Evolutionary conservation across 352 stramenopile species (phyloP).

Genomic region (Phytophthora pisi): DNA sequence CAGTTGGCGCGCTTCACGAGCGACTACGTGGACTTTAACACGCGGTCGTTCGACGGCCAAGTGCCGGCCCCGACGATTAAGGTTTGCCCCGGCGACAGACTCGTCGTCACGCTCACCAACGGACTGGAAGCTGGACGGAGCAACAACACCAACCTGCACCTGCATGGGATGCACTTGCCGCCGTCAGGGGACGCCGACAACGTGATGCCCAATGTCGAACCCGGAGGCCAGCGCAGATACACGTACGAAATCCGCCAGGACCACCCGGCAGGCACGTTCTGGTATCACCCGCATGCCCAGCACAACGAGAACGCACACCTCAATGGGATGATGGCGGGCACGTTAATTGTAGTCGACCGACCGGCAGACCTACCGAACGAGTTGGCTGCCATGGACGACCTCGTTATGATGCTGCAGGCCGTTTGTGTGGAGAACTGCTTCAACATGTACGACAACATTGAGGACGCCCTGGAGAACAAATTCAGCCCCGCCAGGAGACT

Average conservation of each 20-base stretch:
- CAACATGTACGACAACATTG: conserved; percentile 61
- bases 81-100: conserved; percentile 67
- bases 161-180: conserved; percentile 77
- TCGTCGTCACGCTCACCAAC: conserved; percentile 68
- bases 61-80: conserved; percentile 76
- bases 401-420: conserved; percentile 70
- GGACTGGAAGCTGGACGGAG: conserved; percentile 45
- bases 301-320: conserved; percentile 81
- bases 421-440: conserved; percentile 76
- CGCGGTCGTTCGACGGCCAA: conserved; percentile 69
- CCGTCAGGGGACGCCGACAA: conserved; percentile 61
- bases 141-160: conserved; percentile 76
- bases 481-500: conserved; percentile 31
- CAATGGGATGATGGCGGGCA: conserved; percentile 74
- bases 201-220: conserved; percentile 59
- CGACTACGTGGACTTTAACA: conserved; percentile 77
- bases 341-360: conserved; percentile 69
- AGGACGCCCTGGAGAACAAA: conserved; percentile 64
- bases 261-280: conserved; percentile 78
- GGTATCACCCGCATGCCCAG: conserved; percentile 81
- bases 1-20: conserved; percentile 66
- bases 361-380: conserved; percentile 54
- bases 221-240: conserved; percentile 55
- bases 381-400: conserved; percentile 64
- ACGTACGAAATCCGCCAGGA: conserved; percentile 71